Percentiles rank a stretch among this genome's conserved stretches.
Evolutionary conservation across 805 yeast species (phyloP).

Genomic region (Naumovozyma castellii): DNA sequence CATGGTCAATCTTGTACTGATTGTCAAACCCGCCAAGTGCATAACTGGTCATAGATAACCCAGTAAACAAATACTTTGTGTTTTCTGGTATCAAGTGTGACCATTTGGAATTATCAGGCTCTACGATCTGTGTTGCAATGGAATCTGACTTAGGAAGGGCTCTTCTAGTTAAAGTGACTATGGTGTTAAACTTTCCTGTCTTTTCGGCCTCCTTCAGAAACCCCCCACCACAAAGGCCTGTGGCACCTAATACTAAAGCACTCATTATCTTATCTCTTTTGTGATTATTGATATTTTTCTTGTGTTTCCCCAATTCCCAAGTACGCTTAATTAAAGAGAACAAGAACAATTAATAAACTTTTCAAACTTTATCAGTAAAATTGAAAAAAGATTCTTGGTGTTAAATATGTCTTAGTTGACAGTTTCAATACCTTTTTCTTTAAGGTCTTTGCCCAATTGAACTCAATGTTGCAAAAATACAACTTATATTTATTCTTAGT

Average conservation of each 20-base stretch:
- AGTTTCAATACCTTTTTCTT: too few species aligned
- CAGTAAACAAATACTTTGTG: constrained; percentile 44
- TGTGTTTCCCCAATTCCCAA: too few species aligned
- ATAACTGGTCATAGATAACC: constrained; percentile 67
- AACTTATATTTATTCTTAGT: too few species aligned
- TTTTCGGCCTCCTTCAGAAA: constrained; percentile 39
- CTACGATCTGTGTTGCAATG: constrained; percentile 25
- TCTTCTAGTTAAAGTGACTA: constrained; percentile 47
- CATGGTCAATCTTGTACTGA: constrained; percentile 66
- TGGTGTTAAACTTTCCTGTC: constrained; percentile 30
- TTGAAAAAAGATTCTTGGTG: too few species aligned
- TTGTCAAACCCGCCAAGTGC: constrained; percentile 65
- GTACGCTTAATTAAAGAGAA: too few species aligned
- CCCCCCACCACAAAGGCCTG: constrained; percentile 65
- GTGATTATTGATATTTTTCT: too few species aligned
- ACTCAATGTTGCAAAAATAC: too few species aligned
- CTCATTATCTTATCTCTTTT: constrained; percentile 14
- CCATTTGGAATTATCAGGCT: constrained; percentile 46
- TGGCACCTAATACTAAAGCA: constrained; percentile 52
- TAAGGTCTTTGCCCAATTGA: too few species aligned
- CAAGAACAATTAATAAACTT: too few species aligned
- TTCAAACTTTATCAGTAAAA: too few species aligned
- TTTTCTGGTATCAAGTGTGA: constrained; percentile 27
- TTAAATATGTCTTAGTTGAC: too few species aligned
- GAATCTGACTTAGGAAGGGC: constrained; percentile 17